phyloP scores from a whole-genome alignment of 148 eudicot species.

The Polygonum maritimum region DNA sequence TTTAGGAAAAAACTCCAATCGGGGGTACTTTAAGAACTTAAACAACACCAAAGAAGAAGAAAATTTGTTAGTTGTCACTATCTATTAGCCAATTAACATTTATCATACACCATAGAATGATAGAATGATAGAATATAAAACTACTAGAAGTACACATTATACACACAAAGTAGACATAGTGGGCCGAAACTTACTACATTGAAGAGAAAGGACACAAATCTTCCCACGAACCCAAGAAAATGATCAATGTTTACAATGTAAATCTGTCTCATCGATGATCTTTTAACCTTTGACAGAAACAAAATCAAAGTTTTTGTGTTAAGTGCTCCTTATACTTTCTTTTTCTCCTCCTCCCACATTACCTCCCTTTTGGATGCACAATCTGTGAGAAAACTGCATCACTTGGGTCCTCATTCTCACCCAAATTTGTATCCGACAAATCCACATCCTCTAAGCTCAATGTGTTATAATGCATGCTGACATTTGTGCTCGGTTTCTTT shows the following conservation, averaged over 20 bases:
- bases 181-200: neutral
- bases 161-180: neutral
- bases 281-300: neutral
- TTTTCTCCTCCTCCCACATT: neutral
- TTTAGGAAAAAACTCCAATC: too few relatives aligned
- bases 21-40: too few relatives aligned
- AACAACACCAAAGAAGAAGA: too few relatives aligned
- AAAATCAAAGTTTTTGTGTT: neutral
- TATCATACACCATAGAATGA: neutral
- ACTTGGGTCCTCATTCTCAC: neutral
- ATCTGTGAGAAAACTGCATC: neutral
- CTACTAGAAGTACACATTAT: neutral
- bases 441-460: neutral
- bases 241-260: neutral
- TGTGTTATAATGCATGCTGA: conserved; percentile 5
- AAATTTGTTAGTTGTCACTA: too few relatives aligned
- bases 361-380: conserved; percentile 3
- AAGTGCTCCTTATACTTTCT: neutral
- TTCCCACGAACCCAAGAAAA: neutral
- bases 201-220: neutral
- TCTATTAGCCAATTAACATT: neutral
- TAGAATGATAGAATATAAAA: neutral
- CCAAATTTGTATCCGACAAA: neutral
- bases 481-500: neutral
- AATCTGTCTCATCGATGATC: neutral